Evolutionary conservation across 2,329 filamentous ascomycete genomes (phyloP).

Genomic region (Aspergillus uvarum): DNA sequence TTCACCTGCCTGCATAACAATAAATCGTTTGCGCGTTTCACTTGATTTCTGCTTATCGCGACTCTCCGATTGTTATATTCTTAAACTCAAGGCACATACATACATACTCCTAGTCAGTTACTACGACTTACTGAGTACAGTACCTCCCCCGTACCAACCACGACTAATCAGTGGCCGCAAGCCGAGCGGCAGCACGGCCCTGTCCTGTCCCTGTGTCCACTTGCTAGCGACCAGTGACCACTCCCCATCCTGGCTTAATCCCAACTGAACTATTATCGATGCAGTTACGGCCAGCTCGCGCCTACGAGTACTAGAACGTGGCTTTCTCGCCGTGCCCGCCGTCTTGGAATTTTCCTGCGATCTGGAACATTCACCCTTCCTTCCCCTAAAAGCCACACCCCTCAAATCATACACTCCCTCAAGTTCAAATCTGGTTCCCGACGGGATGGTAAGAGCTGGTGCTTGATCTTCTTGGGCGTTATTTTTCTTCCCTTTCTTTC

Average conservation of each 20-base stretch:
- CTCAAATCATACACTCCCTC: neutral
- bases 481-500: slow-evolving; percentile 7
- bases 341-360: slow-evolving; percentile 3
- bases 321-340: slow-evolving; percentile 14
- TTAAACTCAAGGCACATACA: neutral
- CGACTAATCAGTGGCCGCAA: slow-evolving; percentile 3
- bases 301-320: slow-evolving; percentile 24
- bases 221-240: neutral
- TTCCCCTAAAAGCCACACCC: neutral
- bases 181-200: slow-evolving; percentile 4
- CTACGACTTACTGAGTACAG: no score
- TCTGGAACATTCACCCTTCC: neutral
- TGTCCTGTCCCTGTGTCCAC: slow-evolving; percentile 3
- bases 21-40: neutral
- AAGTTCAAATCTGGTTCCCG: neutral
- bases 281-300: slow-evolving; percentile 33
- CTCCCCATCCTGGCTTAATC: neutral
- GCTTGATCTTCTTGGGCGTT: slow-evolving; percentile 18
- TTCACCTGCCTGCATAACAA: neutral
- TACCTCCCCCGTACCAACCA: neutral
- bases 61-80: neutral
- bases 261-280: slow-evolving; percentile 13
- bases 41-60: neutral
- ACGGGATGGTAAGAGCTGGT: slow-evolving; percentile 30
- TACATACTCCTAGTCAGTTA: neutral